Base-by-base conservation (phyloP, 352 stramenopile genomes). In the Pythium vanterpoolii region DNA sequence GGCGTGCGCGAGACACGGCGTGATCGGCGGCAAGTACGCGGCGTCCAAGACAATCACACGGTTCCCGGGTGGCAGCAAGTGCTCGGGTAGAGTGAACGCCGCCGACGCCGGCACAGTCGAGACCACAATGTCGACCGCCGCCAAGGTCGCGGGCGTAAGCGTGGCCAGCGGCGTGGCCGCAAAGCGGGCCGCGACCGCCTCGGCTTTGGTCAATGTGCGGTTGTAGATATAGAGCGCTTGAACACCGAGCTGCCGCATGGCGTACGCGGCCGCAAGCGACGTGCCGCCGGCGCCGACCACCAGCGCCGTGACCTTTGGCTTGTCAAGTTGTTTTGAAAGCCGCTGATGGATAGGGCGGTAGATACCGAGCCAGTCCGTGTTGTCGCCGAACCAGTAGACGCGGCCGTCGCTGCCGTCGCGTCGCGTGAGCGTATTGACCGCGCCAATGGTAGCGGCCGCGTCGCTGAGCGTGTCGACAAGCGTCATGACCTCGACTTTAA, bases 361-460 rank as follows among this genome's bases (percentile, higher is more conserved):
- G 54, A 99, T 99, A 42, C 97, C 97, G 36, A 97, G 82, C 97
- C 97, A 99, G 79, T 99, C 97, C 10, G 96, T 99, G 78, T 99
- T 99, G 71, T 99, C 94, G 1, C 97, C 96, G 61, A 73, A 79
- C 80, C 74, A 86, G 60, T 74, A 71, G 51, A 73, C 46, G 23
- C 56, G 49, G n/a, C 18, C 64, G 7, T 68, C 75, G 13, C 68
- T 67, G n/a, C 68, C 64, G 66, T 87, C 78, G 40, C 77, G 48
- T 50, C 86, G 76, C 18, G 98, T 79, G 26, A 99, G 73, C 11
- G 97, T 99, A 79, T 99, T 99, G 34, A 99, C 96, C 36, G 96
- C 97, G n/a, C 97, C 97, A 66, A 99, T 99, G n/a, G 77, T 76
- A 40, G 78, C 74, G 0, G 95, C 97, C n/a, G 96, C 89, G 45